Conservation (phyloP, 2,329 filamentous ascomycete genomes). For the Huntiella omanensis region DNA sequence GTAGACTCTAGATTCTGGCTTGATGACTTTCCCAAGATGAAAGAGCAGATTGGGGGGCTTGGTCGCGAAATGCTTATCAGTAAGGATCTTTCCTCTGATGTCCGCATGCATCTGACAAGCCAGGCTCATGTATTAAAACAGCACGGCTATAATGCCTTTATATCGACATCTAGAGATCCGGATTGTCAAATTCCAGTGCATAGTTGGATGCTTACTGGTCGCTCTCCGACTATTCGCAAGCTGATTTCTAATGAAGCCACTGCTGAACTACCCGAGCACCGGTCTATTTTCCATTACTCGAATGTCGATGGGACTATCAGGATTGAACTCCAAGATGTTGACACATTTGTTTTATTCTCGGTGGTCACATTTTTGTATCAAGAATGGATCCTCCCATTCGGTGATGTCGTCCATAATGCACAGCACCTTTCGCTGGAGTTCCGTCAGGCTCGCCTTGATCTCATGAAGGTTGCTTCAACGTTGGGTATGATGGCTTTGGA, state of each 20-base stretch:
- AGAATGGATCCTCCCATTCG: too few relatives aligned
- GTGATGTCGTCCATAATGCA: constrained; percentile 24
- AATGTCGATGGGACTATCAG: too few relatives aligned
- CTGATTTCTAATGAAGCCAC: neutral
- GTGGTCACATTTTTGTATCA: too few relatives aligned
- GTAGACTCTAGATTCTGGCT: constrained; percentile 24
- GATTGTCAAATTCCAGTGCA: constrained; percentile 63
- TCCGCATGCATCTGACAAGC: constrained; percentile 29
- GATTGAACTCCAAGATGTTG: too few relatives aligned
- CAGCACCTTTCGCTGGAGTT: constrained; percentile 51
- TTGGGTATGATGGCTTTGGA: constrained; percentile 58
- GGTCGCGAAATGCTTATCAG: too few relatives aligned
- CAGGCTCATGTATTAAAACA: constrained; percentile 21
- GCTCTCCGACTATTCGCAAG: constrained; percentile 25
- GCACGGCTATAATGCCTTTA: constrained; percentile 23
- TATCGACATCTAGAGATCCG: constrained; percentile 42
- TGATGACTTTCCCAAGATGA: constrained; percentile 17
- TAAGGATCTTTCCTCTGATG: constrained; percentile 21
- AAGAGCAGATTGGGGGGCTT: too few relatives aligned
- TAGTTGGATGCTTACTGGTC: constrained; percentile 56
- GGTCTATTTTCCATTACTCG: too few relatives aligned
- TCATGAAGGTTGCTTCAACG: constrained; percentile 67
- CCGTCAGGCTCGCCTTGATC: constrained; percentile 59
- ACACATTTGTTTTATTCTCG: too few relatives aligned
- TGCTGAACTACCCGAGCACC: too few relatives aligned